Evolutionary conservation across 805 yeast species (phyloP).

Genomic region (Lachancea nothofagi): DNA sequence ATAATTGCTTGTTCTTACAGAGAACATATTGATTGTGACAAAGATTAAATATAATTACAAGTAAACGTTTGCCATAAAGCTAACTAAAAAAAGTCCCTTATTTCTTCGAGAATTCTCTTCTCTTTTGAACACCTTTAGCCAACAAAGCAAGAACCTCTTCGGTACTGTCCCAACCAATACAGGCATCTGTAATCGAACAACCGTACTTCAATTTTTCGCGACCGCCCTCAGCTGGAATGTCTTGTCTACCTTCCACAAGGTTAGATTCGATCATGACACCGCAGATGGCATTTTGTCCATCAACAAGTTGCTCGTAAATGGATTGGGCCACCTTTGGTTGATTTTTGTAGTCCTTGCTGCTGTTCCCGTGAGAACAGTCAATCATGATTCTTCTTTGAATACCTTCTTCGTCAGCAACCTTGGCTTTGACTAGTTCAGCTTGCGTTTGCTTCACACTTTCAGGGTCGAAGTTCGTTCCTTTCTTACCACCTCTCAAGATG

Average conservation of each 20-base stretch:
- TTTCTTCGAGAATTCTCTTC: conserved; percentile 47
- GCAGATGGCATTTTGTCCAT: conserved; percentile 71
- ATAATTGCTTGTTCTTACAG: too few species aligned
- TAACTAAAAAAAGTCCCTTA: conserved; percentile 5
- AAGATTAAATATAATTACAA: too few species aligned
- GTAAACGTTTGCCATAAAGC: neutral
- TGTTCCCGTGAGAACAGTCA: conserved; percentile 97
- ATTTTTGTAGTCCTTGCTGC: conserved; percentile 82
- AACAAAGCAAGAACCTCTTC: conserved; percentile 62
- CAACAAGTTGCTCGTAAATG: conserved; percentile 71
- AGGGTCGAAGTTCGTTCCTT: conserved; percentile 84
- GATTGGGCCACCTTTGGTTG: conserved; percentile 84
- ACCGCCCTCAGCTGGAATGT: conserved; percentile 76
- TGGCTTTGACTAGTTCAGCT: conserved; percentile 48
- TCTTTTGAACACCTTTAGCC: conserved; percentile 72
- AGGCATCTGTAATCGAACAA: conserved; percentile 94
- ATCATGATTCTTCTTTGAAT: conserved; percentile 76
- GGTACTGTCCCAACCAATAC: conserved; percentile 87
- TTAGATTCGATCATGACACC: conserved; percentile 97
- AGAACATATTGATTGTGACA: too few species aligned
- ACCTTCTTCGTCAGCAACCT: conserved; percentile 38
- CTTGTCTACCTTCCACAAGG: conserved; percentile 88
- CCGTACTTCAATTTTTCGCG: conserved; percentile 78
- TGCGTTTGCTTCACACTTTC: conserved; percentile 64
- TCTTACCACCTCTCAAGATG: conserved; percentile 92